Evolutionary conservation across 73 alveolate genomes (phyloP).

Genomic region (Uronychia binucleata): DNA sequence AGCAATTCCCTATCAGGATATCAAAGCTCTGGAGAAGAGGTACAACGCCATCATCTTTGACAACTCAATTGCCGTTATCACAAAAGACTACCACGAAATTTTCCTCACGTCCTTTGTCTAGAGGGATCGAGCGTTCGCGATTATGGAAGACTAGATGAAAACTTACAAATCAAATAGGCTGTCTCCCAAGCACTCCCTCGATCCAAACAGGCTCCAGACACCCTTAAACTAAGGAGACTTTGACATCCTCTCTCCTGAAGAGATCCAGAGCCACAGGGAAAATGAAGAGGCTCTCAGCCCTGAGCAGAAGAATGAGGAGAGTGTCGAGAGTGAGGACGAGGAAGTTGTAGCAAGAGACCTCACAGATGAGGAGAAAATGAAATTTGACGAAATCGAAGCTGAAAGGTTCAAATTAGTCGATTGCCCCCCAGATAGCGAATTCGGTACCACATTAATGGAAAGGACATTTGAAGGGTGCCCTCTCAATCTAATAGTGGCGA

Average conservation of each 20-base stretch:
- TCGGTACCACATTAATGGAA: no score
- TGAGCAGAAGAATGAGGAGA: no score
- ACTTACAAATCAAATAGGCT: no score
- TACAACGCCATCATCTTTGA: constrained; percentile 32
- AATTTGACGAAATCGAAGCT: no score
- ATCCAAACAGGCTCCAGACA: not conserved
- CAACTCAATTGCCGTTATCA: constrained; percentile 29
- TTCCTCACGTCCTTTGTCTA: constrained; percentile 34
- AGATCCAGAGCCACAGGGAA: not conserved
- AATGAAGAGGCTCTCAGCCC: not conserved
- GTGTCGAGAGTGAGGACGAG: no score
- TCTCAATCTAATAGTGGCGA: not conserved
- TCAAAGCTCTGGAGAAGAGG: constrained; percentile 25
- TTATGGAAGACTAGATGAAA: constrained; percentile 27
- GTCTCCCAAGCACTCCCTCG: no score
- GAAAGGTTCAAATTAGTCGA: no score
- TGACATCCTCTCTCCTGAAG: not conserved
- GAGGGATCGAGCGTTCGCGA: constrained; percentile 38
- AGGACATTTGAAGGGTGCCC: no score
- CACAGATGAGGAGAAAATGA: no score
- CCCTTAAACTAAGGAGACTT: not conserved
- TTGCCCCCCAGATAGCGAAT: no score
- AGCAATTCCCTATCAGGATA: constrained; percentile 38
- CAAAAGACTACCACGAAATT: constrained; percentile 38
- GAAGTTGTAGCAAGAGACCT: no score